Evolutionary conservation across 1,284 basidiomycete species (phyloP), one percentile per base, ranked within the genome.

Genomic region (Microbotryomycetes sp.): DNA sequence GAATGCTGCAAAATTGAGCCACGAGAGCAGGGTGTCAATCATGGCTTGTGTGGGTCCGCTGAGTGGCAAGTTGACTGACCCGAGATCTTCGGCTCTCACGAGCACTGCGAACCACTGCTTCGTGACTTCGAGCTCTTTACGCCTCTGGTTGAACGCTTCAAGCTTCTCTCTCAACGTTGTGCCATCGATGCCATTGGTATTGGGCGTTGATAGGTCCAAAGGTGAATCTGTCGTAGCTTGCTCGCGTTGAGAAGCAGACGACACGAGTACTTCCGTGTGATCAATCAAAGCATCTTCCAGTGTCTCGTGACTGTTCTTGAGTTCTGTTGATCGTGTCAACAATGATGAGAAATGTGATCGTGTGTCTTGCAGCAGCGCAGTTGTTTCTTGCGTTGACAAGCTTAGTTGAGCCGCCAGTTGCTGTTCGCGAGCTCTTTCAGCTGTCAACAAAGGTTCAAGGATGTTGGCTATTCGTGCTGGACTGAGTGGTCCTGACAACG

Each of bases 141-240:
- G 73, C 71, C 81, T 82, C 58, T 82, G 79, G 72, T 89, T 87
- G 59, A 88, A 76, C 0, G 80, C 81, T 72, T 92, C 88, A 63
- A 92, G 79, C 46, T 85, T 85, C 75, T 93, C 88, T n/a, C 93
- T 78, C 14, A 90, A 77, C 1, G 86, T 87, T 1, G 84, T 32
- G 4, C 28, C 31, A 6, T 49, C 31, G 28, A 16, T 47, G 16
- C 16, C 23, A 19, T 28, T 26, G 26, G 22, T 19, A 19, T 42
- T 42, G 9, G 36, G 36, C 36, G 36, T 42, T 9, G 9, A 9
- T n/a, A n/a, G n/a, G n/a, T n/a, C n/a, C n/a, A n/a, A n/a, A 48
- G 23, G 28, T 45, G n/a, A 31, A 25, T 19, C 26, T 14, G 30
- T 31, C 48, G 26, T 54, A 26, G 32, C 53, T 23, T 30, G 49